Base-by-base conservation (phyloP, 306 rosid species). In the Quercus glauca region DNA sequence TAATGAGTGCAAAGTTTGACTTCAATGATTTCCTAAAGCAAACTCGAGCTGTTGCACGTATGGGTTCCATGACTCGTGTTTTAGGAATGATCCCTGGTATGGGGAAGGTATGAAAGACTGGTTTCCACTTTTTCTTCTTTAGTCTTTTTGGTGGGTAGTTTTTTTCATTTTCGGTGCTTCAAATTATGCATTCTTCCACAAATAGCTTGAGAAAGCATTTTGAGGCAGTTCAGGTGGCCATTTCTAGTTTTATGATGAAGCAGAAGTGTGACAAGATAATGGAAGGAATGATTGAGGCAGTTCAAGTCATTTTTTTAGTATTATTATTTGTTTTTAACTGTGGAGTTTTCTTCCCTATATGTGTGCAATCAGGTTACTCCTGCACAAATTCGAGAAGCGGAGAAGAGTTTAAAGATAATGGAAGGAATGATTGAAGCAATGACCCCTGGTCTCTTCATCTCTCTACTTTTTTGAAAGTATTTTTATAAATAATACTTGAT, bases 21-120 rank as follows among this genome's bases (percentile, higher is more conserved):
- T 95, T 95, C 80, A 95, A 95, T n/a, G 99, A 95, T 87, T 93
- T 92, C 79, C 87, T 95, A 33, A 95, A 95, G 91, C 97, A 95
- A 93, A 95, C 98, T 37, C 97, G 98, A 77, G 83, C 98, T 67
- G 92, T 95, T 80, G 97, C 99, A 52, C 86, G 85, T 55, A 95
- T 95, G 99, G 99, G 99, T 77, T 91, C 99, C n/a, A 89, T 95
- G 87, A 87, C 94, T 73, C 98, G 99, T 77, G 98, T 95, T 86
- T 75, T 95, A 74, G 98, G 99, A 86, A 95, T 95, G 99, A 92
- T 95, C 88, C 99, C 99, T 80, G 99, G 99, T 45, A 95, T 95
- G 99, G 93, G 92, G 19, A 95, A 95, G 98, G 99, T 95, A 85
- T 75, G 88, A 60, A 4, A 59, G 18, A 14, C 65, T 23, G 29